Base-by-base conservation (phyloP, 495 filamentous ascomycete genomes). In the Xylaria scruposa region DNA sequence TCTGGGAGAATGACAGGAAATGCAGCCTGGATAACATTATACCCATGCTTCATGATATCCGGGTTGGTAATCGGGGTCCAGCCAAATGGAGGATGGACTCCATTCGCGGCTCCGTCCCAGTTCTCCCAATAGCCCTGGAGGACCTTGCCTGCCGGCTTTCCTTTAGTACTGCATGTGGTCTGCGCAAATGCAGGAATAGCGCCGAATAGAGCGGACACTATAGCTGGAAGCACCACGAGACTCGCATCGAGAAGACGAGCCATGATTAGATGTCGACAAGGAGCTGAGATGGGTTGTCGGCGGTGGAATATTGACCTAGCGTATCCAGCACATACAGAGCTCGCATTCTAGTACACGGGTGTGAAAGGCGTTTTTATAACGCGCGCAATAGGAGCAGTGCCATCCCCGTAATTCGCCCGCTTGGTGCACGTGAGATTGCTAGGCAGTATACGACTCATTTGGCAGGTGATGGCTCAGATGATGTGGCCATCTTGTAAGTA, bases 121-220 rank as follows among this genome's bases (percentile, higher is more conserved):
- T 76, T 76, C 60, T 76, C 74, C 74, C 74, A 76, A 47, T 76
- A 76, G 17, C 74, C 74, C 51, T 72, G 70, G 17, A 76, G 72
- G 13, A 76, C 74, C 46, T 76, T 74, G 21, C 74, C 74, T 1
- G 51, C 19, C 21, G 74, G 74, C 54, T 74, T 76, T 31, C 74
- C 74, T 54, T 74, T 76, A 13, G 70, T 72, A 2, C 33, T 53
- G 58, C 74, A 76, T 66, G 74, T 76, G 8, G 56, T 46, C 49
- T 65, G 68, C 6, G 74, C 72, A 19, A 44, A 60, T n/a, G 67
- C 54, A 8, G 72, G 53, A 31, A 24, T 42, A 19, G 72, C 60
- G 31, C 72, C 64, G 56, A 74, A 42, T 0, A 76, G 56, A 21
- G 62, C 33, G 33, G 74, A 69, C 12, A 64, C 44, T 17, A 76